These are phyloP conservation scores for Alternaria novae-zelandiae DNA, from an alignment of 2,329 filamentous ascomycete genomes.

Conservation along the genomic window DNA sequence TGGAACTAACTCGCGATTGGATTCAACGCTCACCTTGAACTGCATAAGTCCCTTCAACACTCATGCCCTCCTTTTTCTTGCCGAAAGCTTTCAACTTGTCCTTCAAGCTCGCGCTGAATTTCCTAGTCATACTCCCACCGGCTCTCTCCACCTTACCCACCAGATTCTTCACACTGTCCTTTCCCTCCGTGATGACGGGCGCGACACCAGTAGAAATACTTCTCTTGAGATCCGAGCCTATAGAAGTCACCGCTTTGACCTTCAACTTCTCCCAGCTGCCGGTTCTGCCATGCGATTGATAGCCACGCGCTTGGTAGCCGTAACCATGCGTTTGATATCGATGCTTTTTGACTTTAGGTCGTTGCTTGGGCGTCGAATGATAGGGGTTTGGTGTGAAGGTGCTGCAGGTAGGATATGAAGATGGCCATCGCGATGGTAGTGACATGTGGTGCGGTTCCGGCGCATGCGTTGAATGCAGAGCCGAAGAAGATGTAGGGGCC, in stretches of 20 bases:
- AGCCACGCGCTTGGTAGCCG: background rate
- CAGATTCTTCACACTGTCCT: background rate
- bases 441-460: background rate
- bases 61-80: background rate
- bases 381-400: background rate
- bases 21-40: background rate
- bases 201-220: background rate
- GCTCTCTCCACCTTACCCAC: background rate
- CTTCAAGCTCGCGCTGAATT: background rate
- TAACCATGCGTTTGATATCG: background rate
- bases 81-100: background rate
- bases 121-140: background rate
- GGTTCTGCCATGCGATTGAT: background rate
- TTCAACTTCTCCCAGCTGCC: background rate
- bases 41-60: background rate
- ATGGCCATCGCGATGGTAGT: background rate
- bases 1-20: background rate
- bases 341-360: background rate
- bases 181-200: background rate
- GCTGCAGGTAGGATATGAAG: background rate
- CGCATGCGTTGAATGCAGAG: background rate
- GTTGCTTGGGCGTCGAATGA: background rate
- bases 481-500: background rate
- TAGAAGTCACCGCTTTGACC: background rate
- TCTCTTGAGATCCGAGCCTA: background rate